These are phyloP conservation scores for Aureobasidium zeae DNA, from an alignment of 2,329 filamentous ascomycete genomes.

Conservation along the genomic window DNA sequence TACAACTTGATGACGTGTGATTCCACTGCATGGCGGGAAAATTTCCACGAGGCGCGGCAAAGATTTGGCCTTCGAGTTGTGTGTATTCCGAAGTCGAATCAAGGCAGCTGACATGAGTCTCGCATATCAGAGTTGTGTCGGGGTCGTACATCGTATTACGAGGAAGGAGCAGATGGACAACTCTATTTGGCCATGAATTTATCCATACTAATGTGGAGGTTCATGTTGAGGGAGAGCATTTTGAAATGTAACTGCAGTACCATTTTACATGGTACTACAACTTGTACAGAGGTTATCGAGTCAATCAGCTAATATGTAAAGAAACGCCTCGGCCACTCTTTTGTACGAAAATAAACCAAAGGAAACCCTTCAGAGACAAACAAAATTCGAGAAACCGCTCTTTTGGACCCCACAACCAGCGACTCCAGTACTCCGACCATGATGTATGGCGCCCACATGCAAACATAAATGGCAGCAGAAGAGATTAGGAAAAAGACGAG, in stretches of 20 bases:
- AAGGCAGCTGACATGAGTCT: no score
- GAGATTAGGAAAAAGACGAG: not conserved
- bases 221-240: no score
- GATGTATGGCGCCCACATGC: constrained; percentile 15
- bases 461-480: constrained; percentile 15
- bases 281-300: constrained; percentile 12
- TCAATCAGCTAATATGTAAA: constrained; percentile 11
- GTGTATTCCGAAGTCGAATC: no score
- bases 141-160: constrained; percentile 5
- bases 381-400: constrained; percentile 14
- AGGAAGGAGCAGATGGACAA: not conserved
- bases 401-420: constrained; percentile 13
- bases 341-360: constrained; percentile 7
- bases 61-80: no score
- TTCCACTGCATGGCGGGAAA: no score
- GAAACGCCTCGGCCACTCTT: constrained; percentile 14
- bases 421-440: constrained; percentile 14
- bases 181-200: not conserved
- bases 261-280: constrained; percentile 9
- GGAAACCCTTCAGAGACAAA: constrained; percentile 6
- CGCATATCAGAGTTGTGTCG: no score
- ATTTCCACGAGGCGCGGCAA: not conserved
- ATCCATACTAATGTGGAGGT: no score
- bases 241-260: no score
- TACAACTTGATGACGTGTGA: no score